These are phyloP conservation scores for Amylocarpus encephaloides DNA, from an alignment of 2,329 filamentous ascomycete genomes.

Conservation along the genomic window DNA sequence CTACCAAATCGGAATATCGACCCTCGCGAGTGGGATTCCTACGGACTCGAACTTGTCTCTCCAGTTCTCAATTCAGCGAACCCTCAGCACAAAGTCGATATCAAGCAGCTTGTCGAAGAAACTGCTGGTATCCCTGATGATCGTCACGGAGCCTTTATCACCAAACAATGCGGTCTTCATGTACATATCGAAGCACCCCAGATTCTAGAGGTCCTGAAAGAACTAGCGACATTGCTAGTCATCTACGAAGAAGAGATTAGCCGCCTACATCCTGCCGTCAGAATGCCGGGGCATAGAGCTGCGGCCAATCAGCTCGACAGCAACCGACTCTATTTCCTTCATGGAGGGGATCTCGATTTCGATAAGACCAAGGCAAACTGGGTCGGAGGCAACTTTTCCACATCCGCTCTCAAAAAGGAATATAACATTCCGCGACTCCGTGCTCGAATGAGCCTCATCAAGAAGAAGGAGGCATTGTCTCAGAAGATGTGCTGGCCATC, in stretches of 20 bases:
- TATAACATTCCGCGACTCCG: not conserved
- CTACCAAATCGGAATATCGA: slow-evolving; percentile 11
- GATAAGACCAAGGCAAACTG: slow-evolving; percentile 1
- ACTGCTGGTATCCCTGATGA: slow-evolving; percentile 6
- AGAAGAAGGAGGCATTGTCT: slow-evolving; percentile 1
- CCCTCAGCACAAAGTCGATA: slow-evolving; percentile 3
- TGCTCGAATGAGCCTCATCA: not conserved
- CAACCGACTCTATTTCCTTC: slow-evolving; percentile 18
- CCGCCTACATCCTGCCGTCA: slow-evolving; percentile 19
- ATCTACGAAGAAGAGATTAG: slow-evolving; percentile 26
- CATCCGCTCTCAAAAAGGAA: not conserved
- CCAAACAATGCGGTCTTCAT: slow-evolving; percentile 25
- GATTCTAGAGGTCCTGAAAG: slow-evolving; percentile 13
- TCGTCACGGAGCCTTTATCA: slow-evolving; percentile 19
- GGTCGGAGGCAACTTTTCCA: slow-evolving; percentile 3
- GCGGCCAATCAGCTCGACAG: slow-evolving; percentile 12
- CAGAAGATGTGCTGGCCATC: slow-evolving; percentile 13
- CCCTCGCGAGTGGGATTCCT: slow-evolving; percentile 21
- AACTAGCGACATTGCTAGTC: slow-evolving; percentile 21
- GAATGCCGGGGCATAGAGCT: slow-evolving; percentile 15
- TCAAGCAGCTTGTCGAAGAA: slow-evolving; percentile 12
- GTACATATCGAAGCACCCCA: slow-evolving; percentile 23
- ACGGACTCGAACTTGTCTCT: slow-evolving; percentile 22
- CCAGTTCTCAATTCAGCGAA: slow-evolving; percentile 12
- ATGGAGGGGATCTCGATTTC: not conserved